These are phyloP conservation scores for Scutellaria minor DNA, from an alignment of 257 asterid species.

Conservation along the genomic window DNA sequence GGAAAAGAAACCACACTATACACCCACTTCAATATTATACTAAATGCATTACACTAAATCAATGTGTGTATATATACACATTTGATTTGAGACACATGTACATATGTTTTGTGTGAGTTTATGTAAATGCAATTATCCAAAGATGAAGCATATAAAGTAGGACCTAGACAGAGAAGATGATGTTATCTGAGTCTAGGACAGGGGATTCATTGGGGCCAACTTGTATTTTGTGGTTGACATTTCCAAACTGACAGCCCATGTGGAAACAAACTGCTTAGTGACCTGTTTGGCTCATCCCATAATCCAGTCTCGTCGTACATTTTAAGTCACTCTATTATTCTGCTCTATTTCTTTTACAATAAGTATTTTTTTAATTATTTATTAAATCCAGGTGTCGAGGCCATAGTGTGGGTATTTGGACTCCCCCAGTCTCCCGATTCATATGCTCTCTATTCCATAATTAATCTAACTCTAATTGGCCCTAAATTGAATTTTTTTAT, in stretches of 20 bases:
- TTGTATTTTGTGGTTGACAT: conserved; percentile 33
- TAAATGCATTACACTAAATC: too few relatives aligned
- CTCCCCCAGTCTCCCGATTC: background rate
- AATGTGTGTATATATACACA: too few relatives aligned
- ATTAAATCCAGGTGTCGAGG: background rate
- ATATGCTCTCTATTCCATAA: background rate
- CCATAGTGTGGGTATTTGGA: background rate
- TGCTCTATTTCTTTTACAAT: background rate
- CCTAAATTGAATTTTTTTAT: too few relatives aligned
- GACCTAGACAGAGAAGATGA: conserved; percentile 8
- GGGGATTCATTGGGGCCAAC: conserved; percentile 24
- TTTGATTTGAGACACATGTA: too few relatives aligned
- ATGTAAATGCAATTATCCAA: background rate
- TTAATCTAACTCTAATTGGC: too few relatives aligned
- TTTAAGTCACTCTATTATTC: background rate
- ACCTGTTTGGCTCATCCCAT: conserved; percentile 17
- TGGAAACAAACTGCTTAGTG: conserved; percentile 18
- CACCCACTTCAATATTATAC: too few relatives aligned
- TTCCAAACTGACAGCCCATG: conserved; percentile 41
- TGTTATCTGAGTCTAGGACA: conserved; percentile 8
- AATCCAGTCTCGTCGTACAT: background rate
- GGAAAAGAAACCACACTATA: too few relatives aligned
- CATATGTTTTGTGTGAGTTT: too few relatives aligned
- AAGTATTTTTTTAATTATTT: background rate
- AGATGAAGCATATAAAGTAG: too few relatives aligned